Base-by-base conservation (phyloP, 345 rosid species). In the Sisymbrium irio region DNA sequence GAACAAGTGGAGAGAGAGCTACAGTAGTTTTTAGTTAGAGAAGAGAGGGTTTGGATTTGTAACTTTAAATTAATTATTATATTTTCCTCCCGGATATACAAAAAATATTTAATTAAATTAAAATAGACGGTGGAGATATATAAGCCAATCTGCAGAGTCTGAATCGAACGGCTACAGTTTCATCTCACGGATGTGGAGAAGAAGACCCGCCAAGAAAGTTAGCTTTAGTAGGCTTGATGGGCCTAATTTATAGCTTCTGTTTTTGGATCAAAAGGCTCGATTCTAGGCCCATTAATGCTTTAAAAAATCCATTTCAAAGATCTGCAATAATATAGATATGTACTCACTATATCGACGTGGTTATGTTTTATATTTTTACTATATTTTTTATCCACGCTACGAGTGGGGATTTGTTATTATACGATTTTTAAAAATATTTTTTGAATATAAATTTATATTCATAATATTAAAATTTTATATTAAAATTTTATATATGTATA, bases 11-110 rank as follows among this genome's bases (percentile, higher is more conserved):
- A 59, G 64, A 54, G 76, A 62, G 73, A 75, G 73, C 75, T 62
- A 69, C 75, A 62, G 65, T 76, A 0, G 33, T 20, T 49, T 18
- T 13, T 76, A 62, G 28, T 69, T 76, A 69, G 60, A 62, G 65
- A 69, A 69, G 70, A 44, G 25, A 22, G 25, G 30, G 64, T 25
- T 75, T 75, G 69, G 67, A 61, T 25, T 75, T 75, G 69, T 62
- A 61, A 74, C 61, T 71, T 49, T 4, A 75, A 60, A 60, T 12
- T 51, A 14, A 18, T 7, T 44, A 22, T 45, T 65, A 22, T 50
- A 15, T 74, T 74, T 20, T 19, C 40, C 27, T 0, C 11, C 54
- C 30, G 2, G 30, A 3, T 4, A 18, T 30, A 32, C 5, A 9
- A 58, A 41, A 41, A 2, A 20, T 20, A 20, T 20, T 20, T 1